These are phyloP conservation scores for Teratosphaeria epicoccoides DNA, from an alignment of 2,329 filamentous ascomycete species.

Conservation along the genomic window DNA sequence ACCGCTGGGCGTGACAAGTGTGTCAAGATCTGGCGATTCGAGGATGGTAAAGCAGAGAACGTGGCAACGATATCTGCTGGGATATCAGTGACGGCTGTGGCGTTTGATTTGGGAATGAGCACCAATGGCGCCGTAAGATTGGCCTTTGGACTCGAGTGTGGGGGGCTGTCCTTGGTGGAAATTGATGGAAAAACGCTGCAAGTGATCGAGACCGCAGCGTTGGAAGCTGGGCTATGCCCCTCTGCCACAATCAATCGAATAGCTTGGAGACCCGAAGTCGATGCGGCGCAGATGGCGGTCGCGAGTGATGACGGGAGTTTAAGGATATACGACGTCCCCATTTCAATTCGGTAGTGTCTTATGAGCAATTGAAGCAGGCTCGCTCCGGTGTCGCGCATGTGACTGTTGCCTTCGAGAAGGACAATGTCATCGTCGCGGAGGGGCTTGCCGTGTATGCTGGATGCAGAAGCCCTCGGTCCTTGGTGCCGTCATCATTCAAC, in stretches of 20 bases:
- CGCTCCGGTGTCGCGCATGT: no score
- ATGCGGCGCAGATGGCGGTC: conserved; percentile 26
- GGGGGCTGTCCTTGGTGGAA: conserved; percentile 9
- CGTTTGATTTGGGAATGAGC: conserved; percentile 12
- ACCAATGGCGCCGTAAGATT: conserved; percentile 1
- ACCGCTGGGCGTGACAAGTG: conserved; percentile 86
- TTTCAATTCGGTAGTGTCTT: not conserved
- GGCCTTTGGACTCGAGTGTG: conserved; percentile 19
- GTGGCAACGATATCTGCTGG: conserved; percentile 15
- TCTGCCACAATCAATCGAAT: conserved; percentile 5
- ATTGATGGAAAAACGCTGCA: conserved; percentile 4
- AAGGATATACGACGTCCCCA: conserved; percentile 16
- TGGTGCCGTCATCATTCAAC: no score
- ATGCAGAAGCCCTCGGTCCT: no score
- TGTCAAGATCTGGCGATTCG: conserved; percentile 50
- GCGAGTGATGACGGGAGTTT: conserved; percentile 34
- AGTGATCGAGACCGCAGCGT: conserved; percentile 2
- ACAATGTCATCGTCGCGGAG: no score
- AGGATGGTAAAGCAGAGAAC: conserved; percentile 10
- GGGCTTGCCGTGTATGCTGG: no score
- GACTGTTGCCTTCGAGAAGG: no score
- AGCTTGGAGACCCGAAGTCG: conserved; percentile 2
- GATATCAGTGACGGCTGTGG: conserved; percentile 22
- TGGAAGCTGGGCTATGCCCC: conserved; percentile 1
- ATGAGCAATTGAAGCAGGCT: not conserved